Percentiles rank a stretch among this genome's conserved stretches.
Conservation (phyloP, 1,284 basidiomycete genomes). For the Rhodotorula glutinis region DNA sequence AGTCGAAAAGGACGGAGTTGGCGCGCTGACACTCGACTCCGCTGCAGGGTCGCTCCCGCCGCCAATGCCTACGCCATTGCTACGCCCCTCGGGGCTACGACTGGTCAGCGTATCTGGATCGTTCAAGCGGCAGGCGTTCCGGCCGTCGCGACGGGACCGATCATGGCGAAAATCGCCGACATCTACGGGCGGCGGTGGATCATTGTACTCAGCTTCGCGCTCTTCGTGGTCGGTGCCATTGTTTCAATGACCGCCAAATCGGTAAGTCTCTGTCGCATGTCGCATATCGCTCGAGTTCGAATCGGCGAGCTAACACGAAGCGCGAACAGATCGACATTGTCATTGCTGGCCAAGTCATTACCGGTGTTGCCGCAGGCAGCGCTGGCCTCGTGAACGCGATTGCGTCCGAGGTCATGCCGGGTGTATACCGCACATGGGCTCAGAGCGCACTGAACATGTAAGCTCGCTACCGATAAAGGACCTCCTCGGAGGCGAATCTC, state of each 20-base stretch:
- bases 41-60: constrained; percentile 15
- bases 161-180: constrained; percentile 18
- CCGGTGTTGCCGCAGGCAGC: constrained; percentile 9
- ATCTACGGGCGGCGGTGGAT: constrained; percentile 18
- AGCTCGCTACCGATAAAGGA: too few species aligned
- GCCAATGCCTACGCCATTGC: constrained; percentile 19
- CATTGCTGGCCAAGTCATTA: constrained; percentile 12
- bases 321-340: constrained; percentile 6
- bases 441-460: constrained; percentile 14
- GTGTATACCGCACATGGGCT: constrained; percentile 8
- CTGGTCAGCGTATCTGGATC: constrained; percentile 21
- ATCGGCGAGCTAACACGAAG: neutral
- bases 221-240: constrained; percentile 7
- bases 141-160: constrained; percentile 14
- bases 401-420: constrained; percentile 13
- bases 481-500: too few species aligned
- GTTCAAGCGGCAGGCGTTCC: constrained; percentile 14
- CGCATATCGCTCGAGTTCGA: neutral
- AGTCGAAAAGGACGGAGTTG: neutral
- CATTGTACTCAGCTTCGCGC: constrained; percentile 1
- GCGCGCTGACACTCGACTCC: neutral
- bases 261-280: neutral
- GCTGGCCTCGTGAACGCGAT: constrained; percentile 14
- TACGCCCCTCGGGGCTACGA: constrained; percentile 6
- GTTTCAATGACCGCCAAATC: constrained; percentile 12